phyloP scores from a whole-genome alignment of 805 yeast genomes.

The Kodamaea neixiangensis region DNA sequence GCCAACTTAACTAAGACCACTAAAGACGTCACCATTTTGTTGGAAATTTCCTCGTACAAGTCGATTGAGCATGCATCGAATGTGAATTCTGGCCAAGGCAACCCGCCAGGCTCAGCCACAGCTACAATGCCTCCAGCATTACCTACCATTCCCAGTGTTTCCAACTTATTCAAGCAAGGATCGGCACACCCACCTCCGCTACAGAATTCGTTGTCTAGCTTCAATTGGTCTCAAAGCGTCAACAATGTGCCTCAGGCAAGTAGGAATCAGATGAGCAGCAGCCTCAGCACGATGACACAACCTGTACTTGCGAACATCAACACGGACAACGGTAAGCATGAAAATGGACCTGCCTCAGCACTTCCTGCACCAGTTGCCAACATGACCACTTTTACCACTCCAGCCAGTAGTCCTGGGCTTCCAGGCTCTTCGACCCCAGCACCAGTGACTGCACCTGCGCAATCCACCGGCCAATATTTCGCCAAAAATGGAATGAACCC shows the following conservation, averaged over 20 bases:
- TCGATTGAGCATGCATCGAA: conserved; percentile 15
- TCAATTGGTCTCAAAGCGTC: conserved; percentile 14
- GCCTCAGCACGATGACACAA: conserved; percentile 20
- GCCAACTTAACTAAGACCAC: conserved; percentile 84
- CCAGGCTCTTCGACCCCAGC: conserved; percentile 10
- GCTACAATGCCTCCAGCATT: conserved; percentile 25
- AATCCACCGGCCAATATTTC: conserved; percentile 33
- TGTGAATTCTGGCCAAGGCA: conserved; percentile 1
- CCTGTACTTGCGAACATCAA: conserved; percentile 3
- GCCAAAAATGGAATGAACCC: conserved; percentile 41
- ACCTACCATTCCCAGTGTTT: conserved; percentile 32
- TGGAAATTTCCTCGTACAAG: conserved; percentile 54
- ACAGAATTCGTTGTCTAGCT: conserved; percentile 16
- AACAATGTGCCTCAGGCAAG: conserved; percentile 16
- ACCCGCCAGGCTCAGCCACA: conserved; percentile 7
- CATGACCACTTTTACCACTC: conserved; percentile 10
- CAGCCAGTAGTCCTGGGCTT: conserved; percentile 19
- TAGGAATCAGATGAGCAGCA: conserved; percentile 29
- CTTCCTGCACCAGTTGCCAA: conserved; percentile 2
- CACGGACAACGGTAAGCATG: conserved; percentile 4
- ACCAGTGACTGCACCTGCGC: conserved; percentile 30
- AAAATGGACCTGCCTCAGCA: conserved; percentile 8
- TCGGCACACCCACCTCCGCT: conserved; percentile 26
- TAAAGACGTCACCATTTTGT: conserved; percentile 84
- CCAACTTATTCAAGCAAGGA: conserved; percentile 34